phyloP scores from a whole-genome alignment of 2,329 filamentous ascomycete species.

The Xylaria sp. region DNA sequence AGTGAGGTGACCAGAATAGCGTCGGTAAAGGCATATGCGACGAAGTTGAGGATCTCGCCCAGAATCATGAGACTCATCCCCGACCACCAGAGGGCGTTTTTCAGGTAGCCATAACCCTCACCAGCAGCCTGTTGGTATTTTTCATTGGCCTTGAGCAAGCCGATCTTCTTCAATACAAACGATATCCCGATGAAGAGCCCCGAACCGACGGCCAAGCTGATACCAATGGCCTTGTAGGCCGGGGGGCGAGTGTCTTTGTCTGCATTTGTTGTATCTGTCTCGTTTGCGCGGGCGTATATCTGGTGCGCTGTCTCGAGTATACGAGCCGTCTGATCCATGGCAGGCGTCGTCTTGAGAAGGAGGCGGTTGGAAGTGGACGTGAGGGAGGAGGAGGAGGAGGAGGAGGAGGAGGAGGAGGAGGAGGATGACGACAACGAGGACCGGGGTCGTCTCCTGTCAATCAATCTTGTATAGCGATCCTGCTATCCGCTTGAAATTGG shows the following conservation, averaged over 20 bases:
- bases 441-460: constrained; percentile 28
- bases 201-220: constrained; percentile 84
- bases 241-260: constrained; percentile 55
- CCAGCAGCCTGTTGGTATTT: constrained; percentile 97
- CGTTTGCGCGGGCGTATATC: constrained; percentile 57
- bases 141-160: constrained; percentile 88
- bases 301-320: constrained; percentile 50
- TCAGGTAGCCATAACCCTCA: constrained; percentile 96
- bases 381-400: not conserved
- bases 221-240: constrained; percentile 85
- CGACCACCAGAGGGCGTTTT: constrained; percentile 93
- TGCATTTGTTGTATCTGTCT: constrained; percentile 46
- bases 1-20: constrained; percentile 94
- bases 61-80: constrained; percentile 98
- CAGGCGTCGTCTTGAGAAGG: constrained; percentile 27
- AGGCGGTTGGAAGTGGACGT: not conserved
- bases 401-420: not conserved
- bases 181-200: constrained; percentile 93
- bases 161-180: constrained; percentile 95
- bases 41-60: constrained; percentile 96
- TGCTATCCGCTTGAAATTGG: not conserved
- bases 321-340: constrained; percentile 53
- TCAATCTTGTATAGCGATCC: constrained; percentile 3
- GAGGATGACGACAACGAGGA: constrained; percentile 14
- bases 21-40: constrained; percentile 96